phyloP scores from a whole-genome alignment of 257 asterid genomes.

The Henckelia pumila region DNA sequence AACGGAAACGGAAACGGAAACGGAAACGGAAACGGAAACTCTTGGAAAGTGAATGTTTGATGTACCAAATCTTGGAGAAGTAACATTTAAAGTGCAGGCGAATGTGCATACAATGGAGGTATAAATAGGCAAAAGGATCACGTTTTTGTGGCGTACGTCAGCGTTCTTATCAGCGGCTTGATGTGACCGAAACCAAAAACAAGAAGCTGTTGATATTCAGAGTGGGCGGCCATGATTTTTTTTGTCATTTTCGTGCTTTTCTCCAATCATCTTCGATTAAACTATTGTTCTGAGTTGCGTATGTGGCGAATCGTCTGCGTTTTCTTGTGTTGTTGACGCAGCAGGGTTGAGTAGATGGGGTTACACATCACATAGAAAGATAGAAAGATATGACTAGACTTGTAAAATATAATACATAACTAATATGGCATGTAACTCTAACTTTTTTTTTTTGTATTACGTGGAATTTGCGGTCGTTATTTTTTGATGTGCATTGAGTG shows the following conservation, averaged over 20 bases:
- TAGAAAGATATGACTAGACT: no score
- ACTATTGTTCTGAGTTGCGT: conserved; percentile 18
- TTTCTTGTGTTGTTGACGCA: not conserved
- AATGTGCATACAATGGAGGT: not conserved
- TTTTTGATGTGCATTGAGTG: no score
- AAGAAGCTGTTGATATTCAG: not conserved
- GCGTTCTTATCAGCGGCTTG: conserved; percentile 31
- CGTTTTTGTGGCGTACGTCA: conserved; percentile 13
- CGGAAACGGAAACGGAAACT: not conserved
- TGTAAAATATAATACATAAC: no score
- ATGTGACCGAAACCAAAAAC: conserved; percentile 28
- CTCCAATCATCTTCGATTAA: not conserved
- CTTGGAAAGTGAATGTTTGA: not conserved
- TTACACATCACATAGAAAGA: no score
- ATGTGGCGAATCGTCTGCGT: conserved; percentile 36
- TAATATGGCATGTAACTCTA: no score
- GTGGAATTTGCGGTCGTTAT: no score
- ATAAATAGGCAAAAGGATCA: conserved; percentile 19
- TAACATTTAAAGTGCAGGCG: not conserved
- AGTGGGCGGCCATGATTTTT: conserved; percentile 18
- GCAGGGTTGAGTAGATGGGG: no score
- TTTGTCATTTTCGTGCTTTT: not conserved
- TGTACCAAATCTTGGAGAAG: not conserved
- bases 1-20: not conserved
- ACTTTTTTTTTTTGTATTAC: no score